Percentiles rank a stretch among this genome's conserved stretches.
These are phyloP conservation scores for Neonectria coccinea DNA, from an alignment of 2,329 filamentous ascomycete genomes.

Conservation along the genomic window DNA sequence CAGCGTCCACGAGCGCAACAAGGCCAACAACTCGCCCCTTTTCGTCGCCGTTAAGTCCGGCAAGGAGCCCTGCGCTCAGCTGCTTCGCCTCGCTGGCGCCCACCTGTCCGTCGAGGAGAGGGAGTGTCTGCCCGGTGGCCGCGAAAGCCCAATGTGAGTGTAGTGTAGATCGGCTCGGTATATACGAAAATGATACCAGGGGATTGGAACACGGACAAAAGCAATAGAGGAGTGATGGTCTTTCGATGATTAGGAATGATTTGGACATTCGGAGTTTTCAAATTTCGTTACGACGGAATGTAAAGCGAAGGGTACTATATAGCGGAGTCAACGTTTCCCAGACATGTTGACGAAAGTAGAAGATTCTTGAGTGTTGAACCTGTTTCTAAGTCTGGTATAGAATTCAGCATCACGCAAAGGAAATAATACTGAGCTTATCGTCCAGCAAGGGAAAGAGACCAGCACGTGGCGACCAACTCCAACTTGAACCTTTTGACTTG, in stretches of 20 bases:
- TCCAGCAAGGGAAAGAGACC: background rate
- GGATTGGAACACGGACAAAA: background rate
- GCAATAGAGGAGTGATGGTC: background rate
- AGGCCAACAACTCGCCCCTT: constrained; percentile 73
- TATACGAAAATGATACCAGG: background rate
- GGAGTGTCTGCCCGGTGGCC: constrained; percentile 45
- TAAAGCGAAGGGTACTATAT: background rate
- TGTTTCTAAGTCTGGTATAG: background rate
- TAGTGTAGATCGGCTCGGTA: background rate
- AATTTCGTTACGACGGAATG: background rate
- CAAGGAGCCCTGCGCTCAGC: constrained; percentile 62
- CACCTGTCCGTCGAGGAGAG: constrained; percentile 62
- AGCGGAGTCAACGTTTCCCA: background rate
- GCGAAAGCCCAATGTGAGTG: constrained; percentile 18
- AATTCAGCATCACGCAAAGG: background rate
- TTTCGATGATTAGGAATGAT: background rate
- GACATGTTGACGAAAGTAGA: background rate
- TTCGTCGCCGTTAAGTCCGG: constrained; percentile 72
- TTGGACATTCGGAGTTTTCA: background rate
- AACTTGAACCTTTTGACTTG: background rate
- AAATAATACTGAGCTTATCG: too few relatives aligned
- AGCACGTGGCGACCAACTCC: background rate
- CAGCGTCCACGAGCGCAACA: constrained; percentile 75
- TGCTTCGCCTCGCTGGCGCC: constrained; percentile 70
- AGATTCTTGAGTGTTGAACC: background rate